These are phyloP conservation scores for Pleurotus tuoliensis DNA, from an alignment of 768 basidiomycete genomes.

Conservation along the genomic window DNA sequence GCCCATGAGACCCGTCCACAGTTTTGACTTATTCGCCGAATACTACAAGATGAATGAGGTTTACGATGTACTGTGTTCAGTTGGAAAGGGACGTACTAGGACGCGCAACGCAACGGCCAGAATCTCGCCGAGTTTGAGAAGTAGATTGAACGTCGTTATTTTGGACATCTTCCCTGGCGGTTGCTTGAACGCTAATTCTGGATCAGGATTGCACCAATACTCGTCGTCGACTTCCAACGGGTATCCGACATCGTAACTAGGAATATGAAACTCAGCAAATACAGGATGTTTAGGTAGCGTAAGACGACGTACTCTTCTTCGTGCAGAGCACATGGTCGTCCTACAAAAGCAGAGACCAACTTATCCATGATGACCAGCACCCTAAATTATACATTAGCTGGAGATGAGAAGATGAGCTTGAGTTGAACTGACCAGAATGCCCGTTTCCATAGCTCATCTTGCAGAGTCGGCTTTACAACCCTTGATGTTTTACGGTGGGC, in stretches of 20 bases:
- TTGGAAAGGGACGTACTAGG: conserved; percentile 35
- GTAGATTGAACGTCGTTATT: conserved; percentile 40
- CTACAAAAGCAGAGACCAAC: conserved; percentile 33
- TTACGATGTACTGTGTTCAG: background rate
- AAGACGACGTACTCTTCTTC: conserved; percentile 48
- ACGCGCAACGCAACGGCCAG: conserved; percentile 46
- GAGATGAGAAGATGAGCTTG: background rate
- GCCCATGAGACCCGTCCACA: conserved; percentile 33
- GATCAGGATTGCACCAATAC: conserved; percentile 50
- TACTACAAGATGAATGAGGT: conserved; percentile 33
- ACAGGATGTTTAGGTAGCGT: background rate
- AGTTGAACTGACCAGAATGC: conserved; percentile 36
- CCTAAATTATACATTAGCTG: conserved; percentile 4
- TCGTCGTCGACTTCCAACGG: conserved; percentile 67
- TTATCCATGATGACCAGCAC: conserved; percentile 17
- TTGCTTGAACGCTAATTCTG: conserved; percentile 44
- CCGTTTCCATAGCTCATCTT: conserved; percentile 61
- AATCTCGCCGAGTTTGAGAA: conserved; percentile 47
- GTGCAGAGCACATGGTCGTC: conserved; percentile 54
- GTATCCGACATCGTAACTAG: conserved; percentile 56
- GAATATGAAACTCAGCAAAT: background rate
- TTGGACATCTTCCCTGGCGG: conserved; percentile 45
- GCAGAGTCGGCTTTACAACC: conserved; percentile 27
- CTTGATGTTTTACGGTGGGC: conserved; percentile 40
- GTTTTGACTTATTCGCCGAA: conserved; percentile 48